A percentile compares a stretch with the other conserved stretches of the same genome.
Conservation (phyloP, 306 rosid species). For the Hippophae gyantsensis region DNA sequence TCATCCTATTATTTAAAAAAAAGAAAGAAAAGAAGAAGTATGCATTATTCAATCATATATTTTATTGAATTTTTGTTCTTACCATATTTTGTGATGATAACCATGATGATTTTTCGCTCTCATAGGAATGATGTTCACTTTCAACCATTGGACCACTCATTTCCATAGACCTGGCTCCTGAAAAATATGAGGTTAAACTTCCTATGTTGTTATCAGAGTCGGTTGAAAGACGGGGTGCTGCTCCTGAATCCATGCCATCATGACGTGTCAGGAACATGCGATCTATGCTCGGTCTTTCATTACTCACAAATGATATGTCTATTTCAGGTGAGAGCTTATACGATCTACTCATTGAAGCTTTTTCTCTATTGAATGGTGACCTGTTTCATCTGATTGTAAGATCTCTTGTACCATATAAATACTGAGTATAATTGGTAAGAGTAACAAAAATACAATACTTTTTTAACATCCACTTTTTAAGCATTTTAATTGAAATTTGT, state of each 20-base stretch:
- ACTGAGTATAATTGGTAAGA: background rate
- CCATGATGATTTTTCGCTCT: constrained; percentile 17
- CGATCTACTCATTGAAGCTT: constrained; percentile 25
- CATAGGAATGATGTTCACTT: constrained; percentile 34
- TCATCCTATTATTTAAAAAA: constrained; percentile 43
- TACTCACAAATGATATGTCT: constrained; percentile 72
- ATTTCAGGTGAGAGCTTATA: constrained; percentile 36
- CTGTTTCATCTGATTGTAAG: constrained; percentile 18
- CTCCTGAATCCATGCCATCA: constrained; percentile 32
- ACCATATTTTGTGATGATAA: constrained; percentile 27
- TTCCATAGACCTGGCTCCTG: constrained; percentile 39
- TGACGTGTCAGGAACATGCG: constrained; percentile 27
- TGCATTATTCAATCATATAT: background rate
- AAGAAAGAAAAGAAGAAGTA: background rate
- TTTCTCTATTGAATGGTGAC: constrained; percentile 56
- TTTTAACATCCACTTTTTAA: background rate
- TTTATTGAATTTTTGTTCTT: constrained; percentile 7
- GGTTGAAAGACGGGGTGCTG: constrained; percentile 27
- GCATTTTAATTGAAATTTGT: background rate
- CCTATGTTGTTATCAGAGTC: constrained; percentile 38
- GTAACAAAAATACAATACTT: background rate
- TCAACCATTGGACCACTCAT: constrained; percentile 12
- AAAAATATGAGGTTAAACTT: constrained; percentile 33
- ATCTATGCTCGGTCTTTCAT: constrained; percentile 50
- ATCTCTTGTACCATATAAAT: too few relatives aligned